These are phyloP conservation scores for Cystobasidium onofrii DNA, from an alignment of 768 basidiomycete species.

Conservation along the genomic window DNA sequence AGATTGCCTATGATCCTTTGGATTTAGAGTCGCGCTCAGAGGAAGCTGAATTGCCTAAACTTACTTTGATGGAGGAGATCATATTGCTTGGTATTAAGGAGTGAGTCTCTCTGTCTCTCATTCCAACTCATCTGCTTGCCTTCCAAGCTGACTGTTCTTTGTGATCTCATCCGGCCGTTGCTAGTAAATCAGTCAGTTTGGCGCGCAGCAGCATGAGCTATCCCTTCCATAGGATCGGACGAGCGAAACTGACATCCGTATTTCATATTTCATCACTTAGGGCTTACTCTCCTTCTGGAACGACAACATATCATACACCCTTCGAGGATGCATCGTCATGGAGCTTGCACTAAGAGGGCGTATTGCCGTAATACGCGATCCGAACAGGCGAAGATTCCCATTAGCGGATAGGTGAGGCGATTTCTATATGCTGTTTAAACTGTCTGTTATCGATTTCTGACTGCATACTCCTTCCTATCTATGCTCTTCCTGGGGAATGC, in stretches of 20 bases:
- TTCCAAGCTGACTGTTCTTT: neutral
- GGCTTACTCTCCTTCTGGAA: conserved; percentile 85
- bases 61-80: conserved; percentile 97
- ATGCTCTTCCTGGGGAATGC: neutral
- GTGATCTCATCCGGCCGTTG: neutral
- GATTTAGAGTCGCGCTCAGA: conserved; percentile 64
- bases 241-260: neutral
- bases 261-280: neutral
- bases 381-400: conserved; percentile 62
- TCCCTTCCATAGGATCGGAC: neutral
- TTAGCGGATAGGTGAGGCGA: conserved; percentile 58
- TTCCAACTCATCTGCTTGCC: too few relatives aligned
- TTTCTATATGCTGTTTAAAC: neutral
- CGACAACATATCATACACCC: conserved; percentile 97
- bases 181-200: conserved; percentile 18
- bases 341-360: conserved; percentile 91
- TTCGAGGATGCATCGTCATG: conserved; percentile 95
- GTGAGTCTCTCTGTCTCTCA: conserved; percentile 42
- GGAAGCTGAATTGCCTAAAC: conserved; percentile 61
- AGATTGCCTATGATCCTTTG: conserved; percentile 79
- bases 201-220: too few relatives aligned
- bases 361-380: conserved; percentile 82
- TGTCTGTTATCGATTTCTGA: neutral
- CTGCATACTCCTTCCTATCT: neutral
- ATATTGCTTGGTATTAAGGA: conserved; percentile 88